Evolutionary conservation across 805 yeast genomes (phyloP).

Genomic region (Barnettozyma sp.): DNA sequence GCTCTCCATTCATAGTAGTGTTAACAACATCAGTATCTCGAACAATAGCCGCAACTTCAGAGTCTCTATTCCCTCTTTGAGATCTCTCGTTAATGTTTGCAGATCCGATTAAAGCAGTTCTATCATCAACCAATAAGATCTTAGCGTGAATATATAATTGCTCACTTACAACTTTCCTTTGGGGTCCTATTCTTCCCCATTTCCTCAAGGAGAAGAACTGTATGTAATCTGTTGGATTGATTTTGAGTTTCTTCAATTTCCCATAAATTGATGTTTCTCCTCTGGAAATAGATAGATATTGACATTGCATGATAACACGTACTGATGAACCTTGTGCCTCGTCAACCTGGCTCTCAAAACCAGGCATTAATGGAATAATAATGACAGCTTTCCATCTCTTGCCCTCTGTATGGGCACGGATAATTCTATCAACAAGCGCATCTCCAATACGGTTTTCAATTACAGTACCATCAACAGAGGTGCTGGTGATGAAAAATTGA

Average conservation of each 20-base stretch:
- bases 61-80: constrained; percentile 89
- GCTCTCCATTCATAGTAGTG: constrained; percentile 72
- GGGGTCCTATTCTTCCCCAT: constrained; percentile 89
- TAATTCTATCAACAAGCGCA: constrained; percentile 94
- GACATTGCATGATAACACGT: constrained; percentile 94
- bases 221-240: constrained; percentile 84
- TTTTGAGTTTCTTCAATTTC: constrained; percentile 68
- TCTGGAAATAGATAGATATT: constrained; percentile 85
- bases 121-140: constrained; percentile 84
- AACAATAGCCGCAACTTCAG: constrained; percentile 86
- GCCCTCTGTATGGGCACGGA: constrained; percentile 73
- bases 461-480: constrained; percentile 74
- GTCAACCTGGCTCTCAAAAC: constrained; percentile 90
- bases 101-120: constrained; percentile 91
- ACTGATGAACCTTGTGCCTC: constrained; percentile 92
- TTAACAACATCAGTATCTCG: constrained; percentile 71
- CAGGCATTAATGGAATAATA: constrained; percentile 95
- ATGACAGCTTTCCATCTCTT: constrained; percentile 86
- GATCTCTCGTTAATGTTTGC: constrained; percentile 97
- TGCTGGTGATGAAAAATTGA: constrained; percentile 90
- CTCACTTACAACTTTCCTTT: constrained; percentile 71
- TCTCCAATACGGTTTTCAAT: constrained; percentile 89
- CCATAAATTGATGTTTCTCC: constrained; percentile 87
- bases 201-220: constrained; percentile 88
- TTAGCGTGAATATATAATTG: constrained; percentile 94